These are phyloP conservation scores for rapeseed (Brassica napus) DNA, from an alignment of 345 rosid species.

Conservation along the genomic window Da-Ae NC_063450.1:28596001-28596500, in stretches of 20 bases:
- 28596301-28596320: background rate
- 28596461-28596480: background rate
- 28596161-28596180: background rate
- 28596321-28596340: background rate
- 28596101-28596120: conserved; percentile 5
- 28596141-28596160: conserved; percentile 2
- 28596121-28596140: conserved; percentile 1
- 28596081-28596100: background rate
- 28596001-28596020: background rate
- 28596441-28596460: conserved; percentile 5
- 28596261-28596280: background rate
- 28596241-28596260: background rate
- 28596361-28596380: background rate
- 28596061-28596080: conserved; percentile 12
- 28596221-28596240: background rate
- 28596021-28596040: background rate
- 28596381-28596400: background rate
- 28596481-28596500: background rate
- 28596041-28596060: background rate
- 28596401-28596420: background rate
- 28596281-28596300: background rate
- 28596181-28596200: conserved; percentile 2
- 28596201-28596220: background rate
- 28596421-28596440: background rate
- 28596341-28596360: background rate